phyloP scores from a whole-genome alignment of 192 early-diverging fungal species.

The Pecoramyces ruminantium region DNA sequence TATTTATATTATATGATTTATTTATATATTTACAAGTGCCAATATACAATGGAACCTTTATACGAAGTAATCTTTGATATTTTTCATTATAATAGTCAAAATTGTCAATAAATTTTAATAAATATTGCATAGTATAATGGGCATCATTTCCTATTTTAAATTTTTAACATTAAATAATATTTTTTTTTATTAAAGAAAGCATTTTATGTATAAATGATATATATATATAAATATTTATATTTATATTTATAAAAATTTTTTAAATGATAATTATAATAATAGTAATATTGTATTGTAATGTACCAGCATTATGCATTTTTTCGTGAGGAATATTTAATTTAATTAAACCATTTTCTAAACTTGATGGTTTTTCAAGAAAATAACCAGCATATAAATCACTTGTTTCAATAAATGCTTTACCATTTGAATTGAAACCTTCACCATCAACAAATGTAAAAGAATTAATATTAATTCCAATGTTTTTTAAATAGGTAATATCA shows the following conservation, averaged over 20 bases:
- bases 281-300: too few relatives aligned
- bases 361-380: not conserved
- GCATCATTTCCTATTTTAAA: not conserved
- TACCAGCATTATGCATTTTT: too few relatives aligned
- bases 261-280: too few relatives aligned
- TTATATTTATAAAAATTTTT: too few relatives aligned
- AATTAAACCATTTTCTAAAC: not conserved
- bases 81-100: not conserved
- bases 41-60: not conserved
- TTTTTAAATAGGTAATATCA: not conserved
- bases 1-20: too few relatives aligned
- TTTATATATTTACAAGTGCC: not conserved
- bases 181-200: too few relatives aligned
- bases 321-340: too few relatives aligned
- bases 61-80: not conserved
- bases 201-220: not conserved
- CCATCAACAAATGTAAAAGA: not conserved
- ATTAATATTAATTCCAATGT: not conserved
- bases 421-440: not conserved
- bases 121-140: not conserved
- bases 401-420: not conserved
- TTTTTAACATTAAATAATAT: not conserved
- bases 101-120: not conserved
- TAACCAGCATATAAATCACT: not conserved
- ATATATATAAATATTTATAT: not conserved